Conservation (phyloP, 2,329 filamentous ascomycete genomes). For the Scolecobasidium constrictum region DNA sequence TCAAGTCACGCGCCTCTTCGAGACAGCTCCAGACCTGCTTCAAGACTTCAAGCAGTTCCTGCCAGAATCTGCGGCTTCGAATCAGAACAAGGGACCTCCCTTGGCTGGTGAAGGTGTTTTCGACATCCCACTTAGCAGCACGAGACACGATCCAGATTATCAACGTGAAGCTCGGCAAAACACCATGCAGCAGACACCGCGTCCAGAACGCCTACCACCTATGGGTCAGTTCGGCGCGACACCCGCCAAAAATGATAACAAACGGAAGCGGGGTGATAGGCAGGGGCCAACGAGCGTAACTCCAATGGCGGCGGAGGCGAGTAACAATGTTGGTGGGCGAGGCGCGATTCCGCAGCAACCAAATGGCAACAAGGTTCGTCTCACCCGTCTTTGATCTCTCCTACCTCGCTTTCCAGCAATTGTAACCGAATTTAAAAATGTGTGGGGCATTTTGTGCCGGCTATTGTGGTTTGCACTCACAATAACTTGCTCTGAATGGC, state of each 20-base stretch:
- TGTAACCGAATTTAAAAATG: too few species aligned
- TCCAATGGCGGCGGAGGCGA: slow-evolving; percentile 3
- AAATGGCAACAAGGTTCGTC: slow-evolving; percentile 39
- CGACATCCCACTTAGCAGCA: slow-evolving; percentile 43
- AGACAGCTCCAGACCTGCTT: slow-evolving; percentile 81
- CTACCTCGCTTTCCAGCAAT: too few species aligned
- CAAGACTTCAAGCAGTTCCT: slow-evolving; percentile 99
- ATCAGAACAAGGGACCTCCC: slow-evolving; percentile 47
- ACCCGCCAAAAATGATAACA: slow-evolving; percentile 71
- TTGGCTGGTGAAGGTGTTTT: slow-evolving; percentile 50
- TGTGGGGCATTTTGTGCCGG: too few species aligned
- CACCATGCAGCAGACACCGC: slow-evolving; percentile 34
- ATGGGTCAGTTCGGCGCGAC: slow-evolving; percentile 88
- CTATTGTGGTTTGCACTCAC: too few species aligned
- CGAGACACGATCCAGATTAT: slow-evolving; percentile 39
- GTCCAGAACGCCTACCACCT: slow-evolving; percentile 58
- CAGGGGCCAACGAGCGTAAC: slow-evolving; percentile 28
- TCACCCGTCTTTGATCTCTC: background rate
- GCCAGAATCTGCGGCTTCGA: slow-evolving; percentile 72
- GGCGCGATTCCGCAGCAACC: slow-evolving; percentile 26
- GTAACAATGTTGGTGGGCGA: slow-evolving; percentile 8
- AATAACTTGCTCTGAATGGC: too few species aligned
- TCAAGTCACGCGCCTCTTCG: slow-evolving; percentile 90
- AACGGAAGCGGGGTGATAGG: slow-evolving; percentile 64
- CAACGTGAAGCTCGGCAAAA: slow-evolving; percentile 30